Percentiles rank a stretch among this genome's conserved stretches.
Conservation (phyloP, 2,329 filamentous ascomycete genomes). For the Endothia cerciana region DNA sequence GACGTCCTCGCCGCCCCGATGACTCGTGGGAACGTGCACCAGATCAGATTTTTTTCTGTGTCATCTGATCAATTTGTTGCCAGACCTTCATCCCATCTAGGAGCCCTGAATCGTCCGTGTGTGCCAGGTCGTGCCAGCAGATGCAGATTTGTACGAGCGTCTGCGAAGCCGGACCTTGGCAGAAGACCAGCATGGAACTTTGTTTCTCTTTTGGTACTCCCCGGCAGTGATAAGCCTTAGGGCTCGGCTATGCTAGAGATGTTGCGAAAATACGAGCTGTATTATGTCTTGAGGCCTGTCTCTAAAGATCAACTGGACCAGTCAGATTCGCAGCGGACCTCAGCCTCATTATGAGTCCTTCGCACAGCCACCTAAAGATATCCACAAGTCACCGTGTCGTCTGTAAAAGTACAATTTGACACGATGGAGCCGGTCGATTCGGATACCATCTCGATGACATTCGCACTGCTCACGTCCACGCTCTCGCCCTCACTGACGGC, state of each 20-base stretch:
- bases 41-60: background rate
- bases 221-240: background rate
- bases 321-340: background rate
- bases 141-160: background rate
- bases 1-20: background rate
- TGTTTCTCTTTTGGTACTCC: background rate
- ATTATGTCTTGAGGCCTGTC: background rate
- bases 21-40: background rate
- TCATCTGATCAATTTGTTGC: background rate
- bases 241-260: background rate
- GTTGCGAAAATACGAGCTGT: background rate
- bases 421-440: background rate
- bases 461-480: background rate
- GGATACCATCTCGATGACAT: background rate
- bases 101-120: background rate
- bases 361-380: background rate
- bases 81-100: background rate
- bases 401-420: background rate
- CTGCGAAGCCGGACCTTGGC: background rate
- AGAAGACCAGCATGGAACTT: background rate
- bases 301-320: background rate
- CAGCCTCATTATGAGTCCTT: background rate
- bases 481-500: background rate
- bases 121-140: background rate
- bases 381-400: background rate